phyloP scores from a whole-genome alignment of 2,329 filamentous ascomycete species.

The Talaromyces pinophilus region DNA sequence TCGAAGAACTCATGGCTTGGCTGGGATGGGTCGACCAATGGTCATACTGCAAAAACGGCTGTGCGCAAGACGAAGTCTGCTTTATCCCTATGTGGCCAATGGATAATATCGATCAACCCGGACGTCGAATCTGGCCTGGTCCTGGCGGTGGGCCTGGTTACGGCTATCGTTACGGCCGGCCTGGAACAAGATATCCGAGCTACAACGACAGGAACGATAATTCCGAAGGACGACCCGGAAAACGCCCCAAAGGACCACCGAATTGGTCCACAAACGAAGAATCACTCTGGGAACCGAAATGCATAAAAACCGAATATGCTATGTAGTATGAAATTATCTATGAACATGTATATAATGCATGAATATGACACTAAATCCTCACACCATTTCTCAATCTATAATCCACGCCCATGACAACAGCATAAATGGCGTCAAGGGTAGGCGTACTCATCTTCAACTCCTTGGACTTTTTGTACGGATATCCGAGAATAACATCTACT shows the following conservation, averaged over 20 bases:
- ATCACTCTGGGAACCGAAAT: slow-evolving; percentile 33
- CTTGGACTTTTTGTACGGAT: slow-evolving; percentile 23
- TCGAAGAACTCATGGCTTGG: slow-evolving; percentile 53
- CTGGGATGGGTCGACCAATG: slow-evolving; percentile 55
- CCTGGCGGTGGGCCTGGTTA: not conserved
- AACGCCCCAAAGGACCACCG: not conserved
- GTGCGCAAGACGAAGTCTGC: slow-evolving; percentile 49
- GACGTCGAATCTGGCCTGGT: slow-evolving; percentile 17
- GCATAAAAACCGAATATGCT: slow-evolving; percentile 26
- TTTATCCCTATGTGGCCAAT: slow-evolving; percentile 57
- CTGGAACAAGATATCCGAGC: not conserved
- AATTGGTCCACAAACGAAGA: slow-evolving; percentile 27
- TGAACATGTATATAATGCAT: not conserved
- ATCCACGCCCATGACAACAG: slow-evolving; percentile 21
- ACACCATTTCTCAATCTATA: slow-evolving; percentile 17
- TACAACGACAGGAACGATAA: not conserved
- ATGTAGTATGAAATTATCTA: not conserved
- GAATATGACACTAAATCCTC: slow-evolving; percentile 3
- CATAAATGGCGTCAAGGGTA: slow-evolving; percentile 23
- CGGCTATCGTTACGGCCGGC: not conserved
- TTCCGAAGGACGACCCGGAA: not conserved
- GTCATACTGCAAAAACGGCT: slow-evolving; percentile 44
- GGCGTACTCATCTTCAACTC: slow-evolving; percentile 23
- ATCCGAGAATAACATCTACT: slow-evolving; percentile 50
- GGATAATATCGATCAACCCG: slow-evolving; percentile 23